A percentile compares a stretch with the other conserved stretches of the same genome.
phyloP scores from a whole-genome alignment of 2,329 filamentous ascomycete genomes.

The Botryotinia narcissicola region DNA sequence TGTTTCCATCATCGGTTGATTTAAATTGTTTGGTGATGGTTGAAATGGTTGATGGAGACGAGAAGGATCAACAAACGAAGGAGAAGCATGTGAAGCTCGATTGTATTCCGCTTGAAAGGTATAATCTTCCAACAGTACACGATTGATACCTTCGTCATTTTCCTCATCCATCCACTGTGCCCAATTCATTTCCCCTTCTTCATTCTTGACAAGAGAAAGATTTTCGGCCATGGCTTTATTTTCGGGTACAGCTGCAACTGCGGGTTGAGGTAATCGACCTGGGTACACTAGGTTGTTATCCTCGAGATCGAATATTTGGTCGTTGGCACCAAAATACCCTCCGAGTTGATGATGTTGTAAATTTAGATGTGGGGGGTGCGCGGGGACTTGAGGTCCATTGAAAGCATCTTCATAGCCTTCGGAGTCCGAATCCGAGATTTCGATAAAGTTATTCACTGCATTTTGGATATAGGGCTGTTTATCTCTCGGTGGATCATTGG shows the following conservation, averaged over 20 bases:
- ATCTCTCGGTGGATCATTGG: neutral
- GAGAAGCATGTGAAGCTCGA: neutral
- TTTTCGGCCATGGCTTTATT: neutral
- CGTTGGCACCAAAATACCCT: neutral
- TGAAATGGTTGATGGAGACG: neutral
- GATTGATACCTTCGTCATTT: slow-evolving; percentile 9
- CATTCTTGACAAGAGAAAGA: neutral
- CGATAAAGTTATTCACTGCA: neutral
- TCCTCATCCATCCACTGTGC: neutral
- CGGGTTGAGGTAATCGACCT: neutral
- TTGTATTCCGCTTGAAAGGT: neutral
- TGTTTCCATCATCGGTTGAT: slow-evolving; percentile 16
- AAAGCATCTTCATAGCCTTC: neutral
- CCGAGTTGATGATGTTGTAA: neutral
- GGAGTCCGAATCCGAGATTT: neutral
- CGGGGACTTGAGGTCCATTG: neutral
- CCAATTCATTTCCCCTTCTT: neutral
- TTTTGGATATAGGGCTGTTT: neutral
- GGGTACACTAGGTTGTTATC: neutral
- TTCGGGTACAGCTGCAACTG: neutral
- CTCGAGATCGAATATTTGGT: neutral
- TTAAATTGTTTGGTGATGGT: neutral
- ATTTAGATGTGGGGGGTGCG: neutral
- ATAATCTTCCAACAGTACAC: slow-evolving; percentile 5
- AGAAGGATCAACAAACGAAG: neutral